A percentile compares a stretch with the other conserved stretches of the same genome.
phyloP scores from a whole-genome alignment of 257 asterid genomes.

The Dorcoceras hygrometricum region DNA sequence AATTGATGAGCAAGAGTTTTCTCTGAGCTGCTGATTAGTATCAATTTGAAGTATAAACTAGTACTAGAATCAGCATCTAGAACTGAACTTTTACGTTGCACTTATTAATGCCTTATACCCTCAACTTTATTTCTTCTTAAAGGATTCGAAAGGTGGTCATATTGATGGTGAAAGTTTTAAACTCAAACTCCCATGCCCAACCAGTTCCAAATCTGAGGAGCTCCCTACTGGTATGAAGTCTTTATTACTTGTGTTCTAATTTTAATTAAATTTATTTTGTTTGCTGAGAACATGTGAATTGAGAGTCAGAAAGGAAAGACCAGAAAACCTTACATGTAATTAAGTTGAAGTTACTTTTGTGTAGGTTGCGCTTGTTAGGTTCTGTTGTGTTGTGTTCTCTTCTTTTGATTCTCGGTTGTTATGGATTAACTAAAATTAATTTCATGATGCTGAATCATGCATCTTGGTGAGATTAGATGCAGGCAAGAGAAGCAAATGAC shows the following conservation, averaged over 20 bases:
- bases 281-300: background rate
- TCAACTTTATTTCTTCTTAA: background rate
- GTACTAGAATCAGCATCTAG: background rate
- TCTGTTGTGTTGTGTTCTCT: background rate
- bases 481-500: slow-evolving; percentile 23
- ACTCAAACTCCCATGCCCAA: slow-evolving; percentile 17
- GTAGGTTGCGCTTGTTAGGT: slow-evolving; percentile 10
- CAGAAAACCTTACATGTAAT: background rate
- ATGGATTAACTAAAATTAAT: background rate
- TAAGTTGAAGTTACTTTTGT: background rate
- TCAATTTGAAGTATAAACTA: background rate
- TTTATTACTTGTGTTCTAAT: slow-evolving; percentile 8
- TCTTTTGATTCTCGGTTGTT: slow-evolving; percentile 5
- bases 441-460: slow-evolving; percentile 15
- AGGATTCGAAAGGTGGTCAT: slow-evolving; percentile 41
- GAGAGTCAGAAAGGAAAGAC: background rate
- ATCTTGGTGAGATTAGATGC: slow-evolving; percentile 20
- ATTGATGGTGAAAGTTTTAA: slow-evolving; percentile 39
- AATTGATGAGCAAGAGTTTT: slow-evolving; percentile 17
- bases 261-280: slow-evolving; percentile 10
- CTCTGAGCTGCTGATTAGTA: slow-evolving; percentile 18
- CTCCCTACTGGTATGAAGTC: slow-evolving; percentile 44
- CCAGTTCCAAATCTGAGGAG: slow-evolving; percentile 34
- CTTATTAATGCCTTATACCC: slow-evolving; percentile 17
- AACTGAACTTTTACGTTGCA: slow-evolving; percentile 3